Evolutionary conservation across 345 rosid species (phyloP).

Genomic region (Aquilaria sinensis): DNA sequence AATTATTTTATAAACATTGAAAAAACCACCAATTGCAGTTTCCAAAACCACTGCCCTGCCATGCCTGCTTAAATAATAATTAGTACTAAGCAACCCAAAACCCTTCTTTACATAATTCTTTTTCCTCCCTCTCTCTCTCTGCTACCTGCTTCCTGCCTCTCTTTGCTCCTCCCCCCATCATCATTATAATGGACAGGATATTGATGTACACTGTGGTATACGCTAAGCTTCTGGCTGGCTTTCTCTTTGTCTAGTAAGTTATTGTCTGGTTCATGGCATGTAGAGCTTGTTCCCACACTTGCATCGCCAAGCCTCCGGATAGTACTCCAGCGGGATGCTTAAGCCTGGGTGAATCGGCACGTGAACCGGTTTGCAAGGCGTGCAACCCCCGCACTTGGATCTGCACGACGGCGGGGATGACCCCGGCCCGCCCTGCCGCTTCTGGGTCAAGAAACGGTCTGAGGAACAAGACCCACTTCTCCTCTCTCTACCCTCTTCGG

Average conservation of each 20-base stretch:
- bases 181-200: not conserved
- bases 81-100: constrained; percentile 5
- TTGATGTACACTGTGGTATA: not conserved
- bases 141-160: not conserved
- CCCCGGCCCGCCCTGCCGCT: constrained; percentile 56
- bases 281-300: constrained; percentile 78
- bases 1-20: constrained; percentile 16
- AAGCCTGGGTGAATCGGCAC: constrained; percentile 81
- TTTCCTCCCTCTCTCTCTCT: not conserved
- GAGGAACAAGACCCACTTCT: constrained; percentile 20
- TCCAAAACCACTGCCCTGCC: not conserved
- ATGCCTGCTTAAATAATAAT: not conserved
- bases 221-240: not conserved
- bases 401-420: constrained; percentile 85
- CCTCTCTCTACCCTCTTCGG: constrained; percentile 24
- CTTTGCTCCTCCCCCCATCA: too few relatives aligned
- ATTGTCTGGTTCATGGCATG: constrained; percentile 43
- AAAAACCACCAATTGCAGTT: constrained; percentile 10
- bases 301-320: constrained; percentile 99
- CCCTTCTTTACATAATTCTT: not conserved
- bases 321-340: constrained; percentile 69
- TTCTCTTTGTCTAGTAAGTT: not conserved
- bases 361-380: constrained; percentile 82
- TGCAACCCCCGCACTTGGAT: constrained; percentile 78
- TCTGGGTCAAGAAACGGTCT: constrained; percentile 27